A percentile compares a stretch with the other conserved stretches of the same genome.
These are phyloP conservation scores for Agaricus blazei DNA, from an alignment of 768 basidiomycete species.

Conservation along the genomic window DNA sequence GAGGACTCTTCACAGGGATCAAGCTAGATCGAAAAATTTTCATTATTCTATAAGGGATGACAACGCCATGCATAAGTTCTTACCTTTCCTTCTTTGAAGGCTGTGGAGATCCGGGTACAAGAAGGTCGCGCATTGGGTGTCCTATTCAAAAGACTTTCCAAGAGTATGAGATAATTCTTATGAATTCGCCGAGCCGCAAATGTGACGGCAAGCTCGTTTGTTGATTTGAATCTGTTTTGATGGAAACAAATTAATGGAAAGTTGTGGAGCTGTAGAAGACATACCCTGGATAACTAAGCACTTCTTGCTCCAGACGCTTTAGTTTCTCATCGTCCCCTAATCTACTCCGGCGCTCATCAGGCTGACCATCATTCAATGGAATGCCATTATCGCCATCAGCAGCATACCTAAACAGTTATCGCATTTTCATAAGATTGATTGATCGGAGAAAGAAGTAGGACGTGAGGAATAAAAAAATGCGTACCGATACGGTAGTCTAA, in stretches of 20 bases:
- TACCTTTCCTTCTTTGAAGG: constrained; percentile 69
- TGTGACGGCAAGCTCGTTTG: constrained; percentile 39
- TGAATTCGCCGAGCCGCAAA: constrained; percentile 76
- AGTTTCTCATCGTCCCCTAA: constrained; percentile 52
- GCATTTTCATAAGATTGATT: not conserved
- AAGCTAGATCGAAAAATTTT: constrained; percentile 8
- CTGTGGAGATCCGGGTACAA: constrained; percentile 65
- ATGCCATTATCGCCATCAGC: constrained; percentile 49
- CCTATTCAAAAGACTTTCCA: constrained; percentile 68
- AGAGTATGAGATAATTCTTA: constrained; percentile 59
- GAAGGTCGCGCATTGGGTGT: constrained; percentile 59
- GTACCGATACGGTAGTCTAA: constrained; percentile 78
- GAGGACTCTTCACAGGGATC: constrained; percentile 13
- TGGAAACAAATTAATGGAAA: not conserved
- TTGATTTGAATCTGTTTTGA: constrained; percentile 42
- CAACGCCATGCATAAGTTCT: constrained; percentile 13
- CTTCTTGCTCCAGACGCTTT: constrained; percentile 66
- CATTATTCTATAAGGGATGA: not conserved
- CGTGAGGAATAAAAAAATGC: constrained; percentile 14
- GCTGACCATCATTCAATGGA: constrained; percentile 22
- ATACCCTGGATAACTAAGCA: constrained; percentile 71
- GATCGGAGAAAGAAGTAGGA: too few species aligned
- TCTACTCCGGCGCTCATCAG: constrained; percentile 19
- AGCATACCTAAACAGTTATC: constrained; percentile 41
- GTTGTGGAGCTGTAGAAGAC: constrained; percentile 12